These are phyloP conservation scores for Nakazawaea anatomiae DNA, from an alignment of 805 yeast genomes.

Conservation along the genomic window DNA sequence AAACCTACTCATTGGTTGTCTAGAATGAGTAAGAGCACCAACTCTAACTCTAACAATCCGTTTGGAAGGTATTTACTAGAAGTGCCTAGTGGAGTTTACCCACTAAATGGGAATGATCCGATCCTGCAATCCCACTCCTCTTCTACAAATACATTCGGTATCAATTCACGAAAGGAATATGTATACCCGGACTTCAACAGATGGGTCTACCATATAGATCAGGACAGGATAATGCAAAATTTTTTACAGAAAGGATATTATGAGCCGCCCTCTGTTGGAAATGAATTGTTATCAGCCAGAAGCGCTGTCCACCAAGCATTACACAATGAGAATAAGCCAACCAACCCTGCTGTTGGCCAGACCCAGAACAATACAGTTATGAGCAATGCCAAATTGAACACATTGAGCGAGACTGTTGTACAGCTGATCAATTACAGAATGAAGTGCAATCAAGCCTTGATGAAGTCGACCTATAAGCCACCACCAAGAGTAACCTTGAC, in stretches of 20 bases:
- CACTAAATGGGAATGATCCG: conserved; percentile 21
- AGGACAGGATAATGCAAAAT: conserved; percentile 46
- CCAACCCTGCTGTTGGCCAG: conserved; percentile 1
- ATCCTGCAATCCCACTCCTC: background rate
- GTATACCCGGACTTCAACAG: conserved; percentile 67
- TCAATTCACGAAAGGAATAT: conserved; percentile 11
- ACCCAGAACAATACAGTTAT: background rate
- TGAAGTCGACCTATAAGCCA: conserved; percentile 58
- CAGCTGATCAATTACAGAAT: conserved; percentile 43
- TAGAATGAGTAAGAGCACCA: background rate
- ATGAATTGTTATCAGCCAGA: conserved; percentile 69
- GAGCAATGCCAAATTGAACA: conserved; percentile 20
- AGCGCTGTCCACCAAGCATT: conserved; percentile 39
- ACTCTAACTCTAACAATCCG: background rate
- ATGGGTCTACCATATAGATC: conserved; percentile 57
- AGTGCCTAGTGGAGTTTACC: conserved; percentile 24
- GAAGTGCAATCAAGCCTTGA: conserved; percentile 35
- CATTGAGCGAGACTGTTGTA: conserved; percentile 44
- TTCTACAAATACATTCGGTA: background rate
- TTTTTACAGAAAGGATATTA: conserved; percentile 66
- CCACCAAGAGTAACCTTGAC: conserved; percentile 91
- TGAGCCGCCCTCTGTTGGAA: conserved; percentile 54
- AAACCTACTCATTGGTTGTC: background rate
- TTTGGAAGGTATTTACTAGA: conserved; percentile 4
- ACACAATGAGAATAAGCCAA: conserved; percentile 15